Percentiles rank a stretch among this genome's conserved stretches.
phyloP scores from a whole-genome alignment of 1,284 basidiomycete species.

The Earliella scabrosa region DNA sequence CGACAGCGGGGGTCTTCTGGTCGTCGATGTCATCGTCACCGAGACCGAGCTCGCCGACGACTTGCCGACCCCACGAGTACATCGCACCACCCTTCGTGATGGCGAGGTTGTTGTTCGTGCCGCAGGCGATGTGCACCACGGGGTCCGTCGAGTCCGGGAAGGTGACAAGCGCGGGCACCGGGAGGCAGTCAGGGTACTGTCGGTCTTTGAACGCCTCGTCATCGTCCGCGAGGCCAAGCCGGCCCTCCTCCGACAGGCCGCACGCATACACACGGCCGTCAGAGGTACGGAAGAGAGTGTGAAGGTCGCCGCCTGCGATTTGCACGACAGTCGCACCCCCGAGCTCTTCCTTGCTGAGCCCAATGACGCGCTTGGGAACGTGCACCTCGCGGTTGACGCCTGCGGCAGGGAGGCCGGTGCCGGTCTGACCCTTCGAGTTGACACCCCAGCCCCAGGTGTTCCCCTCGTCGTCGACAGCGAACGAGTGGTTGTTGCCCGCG shows the following conservation, averaged over 20 bases:
- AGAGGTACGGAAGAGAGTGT: constrained; percentile 86
- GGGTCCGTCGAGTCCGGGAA: constrained; percentile 77
- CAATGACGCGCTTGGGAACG: constrained; percentile 70
- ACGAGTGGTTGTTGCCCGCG: constrained; percentile 85
- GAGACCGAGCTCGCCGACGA: constrained; percentile 68
- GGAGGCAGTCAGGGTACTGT: constrained; percentile 55
- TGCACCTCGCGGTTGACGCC: constrained; percentile 61
- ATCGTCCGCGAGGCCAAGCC: constrained; percentile 76
- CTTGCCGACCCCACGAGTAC: constrained; percentile 88
- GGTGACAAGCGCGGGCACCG: constrained; percentile 65
- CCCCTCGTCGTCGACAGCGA: constrained; percentile 85
- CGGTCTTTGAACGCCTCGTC: constrained; percentile 57
- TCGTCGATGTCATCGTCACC: constrained; percentile 45
- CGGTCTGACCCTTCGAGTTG: constrained; percentile 78
- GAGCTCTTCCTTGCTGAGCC: constrained; percentile 70
- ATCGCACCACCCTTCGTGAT: constrained; percentile 78
- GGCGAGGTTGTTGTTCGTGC: constrained; percentile 84
- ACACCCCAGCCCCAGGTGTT: constrained; percentile 92
- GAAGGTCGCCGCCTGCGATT: constrained; percentile 82
- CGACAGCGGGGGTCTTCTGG: constrained; percentile 59
- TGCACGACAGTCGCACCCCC: constrained; percentile 71
- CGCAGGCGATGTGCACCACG: constrained; percentile 76
- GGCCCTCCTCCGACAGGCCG: constrained; percentile 79
- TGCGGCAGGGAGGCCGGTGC: constrained; percentile 52
- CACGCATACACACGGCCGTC: constrained; percentile 85